Evolutionary conservation across 306 rosid genomes (phyloP).

Genomic region (Urtica urens): DNA sequence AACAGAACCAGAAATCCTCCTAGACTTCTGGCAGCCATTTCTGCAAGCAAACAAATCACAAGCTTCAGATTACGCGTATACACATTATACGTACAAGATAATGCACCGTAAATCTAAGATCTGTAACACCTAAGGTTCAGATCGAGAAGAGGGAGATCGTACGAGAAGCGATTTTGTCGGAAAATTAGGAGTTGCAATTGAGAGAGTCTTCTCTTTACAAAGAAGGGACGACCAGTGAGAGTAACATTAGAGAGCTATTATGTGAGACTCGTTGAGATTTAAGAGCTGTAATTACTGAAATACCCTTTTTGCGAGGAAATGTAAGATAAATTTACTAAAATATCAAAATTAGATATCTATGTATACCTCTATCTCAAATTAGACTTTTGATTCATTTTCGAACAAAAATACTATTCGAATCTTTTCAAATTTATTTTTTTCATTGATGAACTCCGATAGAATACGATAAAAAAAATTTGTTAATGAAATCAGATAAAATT

Average conservation of each 20-base stretch:
- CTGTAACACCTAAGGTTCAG: constrained; percentile 18
- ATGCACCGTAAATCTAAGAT: neutral
- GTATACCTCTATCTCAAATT: no score
- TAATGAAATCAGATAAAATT: no score
- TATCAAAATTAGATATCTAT: no score
- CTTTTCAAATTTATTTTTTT: no score
- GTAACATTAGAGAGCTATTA: neutral
- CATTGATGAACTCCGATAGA: no score
- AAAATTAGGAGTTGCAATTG: constrained; percentile 7
- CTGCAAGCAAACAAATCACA: constrained; percentile 28
- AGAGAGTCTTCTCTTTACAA: constrained; percentile 4
- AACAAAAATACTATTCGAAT: no score
- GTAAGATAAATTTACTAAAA: no score
- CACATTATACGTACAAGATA: neutral
- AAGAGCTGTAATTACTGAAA: neutral
- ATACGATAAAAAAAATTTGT: no score
- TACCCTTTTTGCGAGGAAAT: no score
- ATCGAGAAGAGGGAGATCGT: constrained; percentile 11
- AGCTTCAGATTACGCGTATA: constrained; percentile 4
- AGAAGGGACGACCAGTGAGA: constrained; percentile 36
- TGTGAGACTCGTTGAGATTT: neutral
- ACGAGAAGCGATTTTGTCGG: constrained; percentile 20
- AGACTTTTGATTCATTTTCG: no score
- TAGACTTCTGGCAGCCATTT: constrained; percentile 54
- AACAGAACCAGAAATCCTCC: constrained; percentile 43